Evolutionary conservation across 176 grass and related monocot genomes (phyloP), one percentile per base, ranked within the genome.

Genomic region (Raddia guianensis): DNA sequence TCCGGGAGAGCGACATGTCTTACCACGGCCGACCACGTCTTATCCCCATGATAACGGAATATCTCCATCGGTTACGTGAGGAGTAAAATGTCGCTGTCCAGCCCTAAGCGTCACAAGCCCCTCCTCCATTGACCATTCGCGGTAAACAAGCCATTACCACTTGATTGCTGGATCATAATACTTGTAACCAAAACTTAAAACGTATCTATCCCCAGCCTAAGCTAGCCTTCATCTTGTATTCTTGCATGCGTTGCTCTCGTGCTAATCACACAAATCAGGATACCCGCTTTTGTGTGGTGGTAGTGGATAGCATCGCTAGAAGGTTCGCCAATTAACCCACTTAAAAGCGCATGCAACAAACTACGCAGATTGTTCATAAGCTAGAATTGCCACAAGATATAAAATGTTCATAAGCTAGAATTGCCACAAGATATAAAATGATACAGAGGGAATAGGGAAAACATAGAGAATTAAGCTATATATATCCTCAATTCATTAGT

Each of bases 11-110:
- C 5, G 49, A 81, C 1, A 9, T 33, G 40, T 48, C 70, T 80
- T 80, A 75, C 76, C 76, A 9, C 52, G 71, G 10, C 82, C 87
- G 77, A 81, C 76, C 87, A 50, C 46, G 60, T 64, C 79, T 80
- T 70, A 56, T 48, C 63, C 56, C 70, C 76, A 14, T 63, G 49
- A 60, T 53, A 58, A 73, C 59, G 32, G 59, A 79, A 68, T 14
- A 35, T 84, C 62, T 53, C 73, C 59, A 47, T 79, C 54, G 49
- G 4, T 50, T 16, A 73, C 59, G 56, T 75, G 70, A 16, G 16
- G 7, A 32, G 71, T 48, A 48, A 52, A 84, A 44, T n/a, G 52
- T 61, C 35, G 55, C 43, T 21, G 11, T 13, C 61, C 1, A 9
- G 33, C 51, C 43, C 33, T 20, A 35, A 66, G 18, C 75, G 65